Conservation (phyloP, 768 basidiomycete genomes). For the Calvatia gigantea region DNA sequence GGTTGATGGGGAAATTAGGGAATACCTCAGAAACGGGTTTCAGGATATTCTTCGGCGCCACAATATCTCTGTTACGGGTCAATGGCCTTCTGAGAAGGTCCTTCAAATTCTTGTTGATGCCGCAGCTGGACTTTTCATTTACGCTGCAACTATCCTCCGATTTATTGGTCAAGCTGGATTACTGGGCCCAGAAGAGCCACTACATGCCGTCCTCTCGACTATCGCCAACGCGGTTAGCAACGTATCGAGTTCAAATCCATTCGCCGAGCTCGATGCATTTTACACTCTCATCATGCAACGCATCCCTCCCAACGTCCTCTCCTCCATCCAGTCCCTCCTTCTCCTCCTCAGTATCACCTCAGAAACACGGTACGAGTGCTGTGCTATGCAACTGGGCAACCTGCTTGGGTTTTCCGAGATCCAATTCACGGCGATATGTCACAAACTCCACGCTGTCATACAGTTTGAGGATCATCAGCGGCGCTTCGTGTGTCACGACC, state of each 20-base stretch:
- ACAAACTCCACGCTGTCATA: not conserved
- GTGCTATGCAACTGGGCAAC: not conserved
- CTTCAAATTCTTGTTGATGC: slow-evolving; percentile 15
- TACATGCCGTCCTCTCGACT: not conserved
- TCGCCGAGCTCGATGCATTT: slow-evolving; percentile 15
- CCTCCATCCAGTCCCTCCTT: not conserved
- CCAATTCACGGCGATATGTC: not conserved
- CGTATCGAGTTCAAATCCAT: not conserved
- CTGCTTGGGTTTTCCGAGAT: not conserved
- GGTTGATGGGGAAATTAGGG: slow-evolving; percentile 3
- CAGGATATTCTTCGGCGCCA: not conserved
- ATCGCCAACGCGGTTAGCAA: not conserved
- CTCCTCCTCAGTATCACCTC: not conserved
- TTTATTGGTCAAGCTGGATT: slow-evolving; percentile 17
- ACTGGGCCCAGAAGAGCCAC: not conserved
- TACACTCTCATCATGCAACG: slow-evolving; percentile 13
- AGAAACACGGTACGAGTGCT: slow-evolving; percentile 2
- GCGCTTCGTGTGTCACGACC: not conserved
- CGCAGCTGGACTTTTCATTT: slow-evolving; percentile 24
- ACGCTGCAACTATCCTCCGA: slow-evolving; percentile 21
- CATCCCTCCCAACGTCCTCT: slow-evolving; percentile 21
- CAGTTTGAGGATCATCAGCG: not conserved
- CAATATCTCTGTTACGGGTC: no score
- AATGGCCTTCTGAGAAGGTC: slow-evolving; percentile 13
- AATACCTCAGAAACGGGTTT: slow-evolving; percentile 5